Evolutionary conservation across 148 eudicot species (phyloP), one percentile per base, ranked within the genome.

Genomic region (Spergularia marina): DNA sequence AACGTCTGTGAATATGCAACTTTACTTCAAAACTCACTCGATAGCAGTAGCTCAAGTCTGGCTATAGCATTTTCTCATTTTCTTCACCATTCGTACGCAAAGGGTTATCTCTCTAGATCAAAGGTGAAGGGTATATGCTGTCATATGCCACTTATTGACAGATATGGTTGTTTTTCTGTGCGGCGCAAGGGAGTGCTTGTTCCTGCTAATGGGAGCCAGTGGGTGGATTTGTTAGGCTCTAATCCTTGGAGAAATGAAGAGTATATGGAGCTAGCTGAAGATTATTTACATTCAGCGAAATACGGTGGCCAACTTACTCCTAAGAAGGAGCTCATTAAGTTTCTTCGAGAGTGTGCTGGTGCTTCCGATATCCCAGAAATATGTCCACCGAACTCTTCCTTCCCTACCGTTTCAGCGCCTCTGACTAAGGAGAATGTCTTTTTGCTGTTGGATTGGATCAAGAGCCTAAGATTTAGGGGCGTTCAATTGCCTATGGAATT

Each of bases 191-290:
- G 77, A 39, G 84, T 68, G 39, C 23, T 90, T 71, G 84, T 90
- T 68, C 96, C 96, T 58, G 87, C 92, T 0, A 81, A 79, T 6
- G 87, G 83, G 16, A 91, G 96, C 85, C 82, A 81, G 60, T 91
- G 93, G 93, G 81, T 85, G 4, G 80, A 82, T 53, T 72, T 91
- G 59, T 68, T 87, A n/a, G 88, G 89, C 62, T 83, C 88, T 36
- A 86, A 87, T 79, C 86, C 86, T 9, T 91, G 93, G 93, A 78
- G 66, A 54, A 14, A 53, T 15, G 80, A 80, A 15, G 81, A 79
- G 20, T 87, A 72, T 76, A 73, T 86, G 68, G 91, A 84, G 80
- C 78, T 89, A 34, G 82, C 84, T 8, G 88, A 85, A 73, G 85
- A 89, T 12, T 91, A 91, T 79, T 20, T 85, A 63, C 58, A 12